Evolutionary conservation across 1,139 yeast genomes (phyloP).

Genomic region (Arxiozyma heterogenica): DNA sequence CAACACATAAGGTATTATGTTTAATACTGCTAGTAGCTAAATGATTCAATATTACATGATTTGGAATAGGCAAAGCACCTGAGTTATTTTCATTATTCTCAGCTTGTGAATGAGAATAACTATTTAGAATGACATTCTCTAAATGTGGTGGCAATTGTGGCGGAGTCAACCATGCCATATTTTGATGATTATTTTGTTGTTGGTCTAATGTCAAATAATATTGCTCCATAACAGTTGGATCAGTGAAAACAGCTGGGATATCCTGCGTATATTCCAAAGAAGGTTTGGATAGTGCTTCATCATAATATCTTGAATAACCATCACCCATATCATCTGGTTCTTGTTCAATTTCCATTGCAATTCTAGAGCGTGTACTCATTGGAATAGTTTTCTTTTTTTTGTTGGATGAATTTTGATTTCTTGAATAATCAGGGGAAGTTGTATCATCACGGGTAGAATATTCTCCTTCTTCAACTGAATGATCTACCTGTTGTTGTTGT

Average conservation of each 20-base stretch:
- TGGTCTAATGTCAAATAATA: constrained; percentile 70
- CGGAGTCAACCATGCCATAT: constrained; percentile 72
- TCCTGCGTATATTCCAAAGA: constrained; percentile 31
- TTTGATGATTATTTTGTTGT: constrained; percentile 52
- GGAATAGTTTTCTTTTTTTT: constrained; percentile 10
- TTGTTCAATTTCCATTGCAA: constrained; percentile 30
- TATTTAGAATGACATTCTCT: constrained; percentile 83
- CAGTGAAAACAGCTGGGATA: constrained; percentile 86
- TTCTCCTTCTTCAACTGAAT: neutral
- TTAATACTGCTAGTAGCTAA: constrained; percentile 89
- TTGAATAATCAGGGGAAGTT: neutral
- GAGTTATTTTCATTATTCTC: constrained; percentile 20
- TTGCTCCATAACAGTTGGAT: constrained; percentile 72
- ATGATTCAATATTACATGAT: constrained; percentile 91
- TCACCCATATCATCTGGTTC: constrained; percentile 66
- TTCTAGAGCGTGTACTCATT: constrained; percentile 31
- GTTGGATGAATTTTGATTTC: constrained; percentile 23
- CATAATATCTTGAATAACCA: constrained; percentile 66
- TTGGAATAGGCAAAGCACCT: constrained; percentile 86
- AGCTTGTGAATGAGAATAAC: constrained; percentile 42
- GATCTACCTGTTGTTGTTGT: constrained; percentile 21
- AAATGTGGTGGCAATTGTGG: constrained; percentile 95
- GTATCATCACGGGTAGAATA: neutral
- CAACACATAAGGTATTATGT: constrained; percentile 82
- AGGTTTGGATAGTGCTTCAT: constrained; percentile 34